Evolutionary conservation across 768 basidiomycete species (phyloP).

Genomic region (Calocybe indica): DNA sequence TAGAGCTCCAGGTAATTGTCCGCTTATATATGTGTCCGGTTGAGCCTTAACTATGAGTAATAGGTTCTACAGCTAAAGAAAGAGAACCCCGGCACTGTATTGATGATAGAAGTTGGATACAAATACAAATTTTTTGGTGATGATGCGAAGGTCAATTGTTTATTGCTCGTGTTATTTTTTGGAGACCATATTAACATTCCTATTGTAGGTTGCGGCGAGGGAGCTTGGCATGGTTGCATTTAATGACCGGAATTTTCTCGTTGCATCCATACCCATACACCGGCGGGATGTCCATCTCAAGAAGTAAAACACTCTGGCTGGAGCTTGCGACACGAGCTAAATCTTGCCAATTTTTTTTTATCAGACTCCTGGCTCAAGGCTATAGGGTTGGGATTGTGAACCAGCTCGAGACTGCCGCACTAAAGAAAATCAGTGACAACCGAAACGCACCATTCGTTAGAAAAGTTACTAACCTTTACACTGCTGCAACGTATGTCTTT

Average conservation of each 20-base stretch:
- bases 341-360: not conserved
- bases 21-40: not conserved
- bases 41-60: not conserved
- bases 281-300: conserved; percentile 66
- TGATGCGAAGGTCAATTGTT: conserved; percentile 60
- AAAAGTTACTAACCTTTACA: conserved; percentile 73
- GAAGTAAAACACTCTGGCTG: conserved; percentile 41
- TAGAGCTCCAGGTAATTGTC: conserved; percentile 61
- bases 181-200: not conserved
- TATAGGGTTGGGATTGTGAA: conserved; percentile 80
- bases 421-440: conserved; percentile 80
- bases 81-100: conserved; percentile 56
- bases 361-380: conserved; percentile 65
- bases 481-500: conserved; percentile 73
- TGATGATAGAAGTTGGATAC: conserved; percentile 83
- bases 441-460: conserved; percentile 70
- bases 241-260: conserved; percentile 63
- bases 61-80: conserved; percentile 56
- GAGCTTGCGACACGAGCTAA: not conserved
- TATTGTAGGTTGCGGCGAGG: conserved; percentile 56
- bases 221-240: conserved; percentile 78
- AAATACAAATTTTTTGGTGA: conserved; percentile 81
- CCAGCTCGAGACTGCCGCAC: conserved; percentile 82
- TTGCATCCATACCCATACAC: conserved; percentile 69
- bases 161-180: not conserved